Evolutionary conservation across 106 monocot genomes (phyloP).

Genomic region (Dendrobium chrysotoxum): DNA sequence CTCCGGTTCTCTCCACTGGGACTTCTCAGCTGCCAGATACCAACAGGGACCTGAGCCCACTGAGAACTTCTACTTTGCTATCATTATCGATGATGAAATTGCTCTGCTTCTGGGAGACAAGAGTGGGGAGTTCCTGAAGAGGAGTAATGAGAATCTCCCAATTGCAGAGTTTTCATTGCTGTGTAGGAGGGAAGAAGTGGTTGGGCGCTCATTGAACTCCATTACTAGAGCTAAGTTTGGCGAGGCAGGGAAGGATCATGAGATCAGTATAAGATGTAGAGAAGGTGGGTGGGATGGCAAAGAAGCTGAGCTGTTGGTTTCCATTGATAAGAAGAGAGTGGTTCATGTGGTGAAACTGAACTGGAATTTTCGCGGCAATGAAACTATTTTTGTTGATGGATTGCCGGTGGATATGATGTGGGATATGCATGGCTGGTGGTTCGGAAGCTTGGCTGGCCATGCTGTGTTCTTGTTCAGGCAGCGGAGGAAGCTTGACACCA

Average conservation of each 20-base stretch:
- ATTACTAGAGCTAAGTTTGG: conserved; percentile 35
- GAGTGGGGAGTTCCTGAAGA: conserved; percentile 8
- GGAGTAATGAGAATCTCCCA: not conserved
- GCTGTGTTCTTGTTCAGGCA: conserved; percentile 58
- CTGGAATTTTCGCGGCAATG: conserved; percentile 80
- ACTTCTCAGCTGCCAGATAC: conserved; percentile 32
- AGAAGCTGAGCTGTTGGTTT: conserved; percentile 51
- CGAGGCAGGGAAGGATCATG: conserved; percentile 29
- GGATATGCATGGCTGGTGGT: conserved; percentile 66
- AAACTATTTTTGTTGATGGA: conserved; percentile 64
- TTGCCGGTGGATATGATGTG: conserved; percentile 78
- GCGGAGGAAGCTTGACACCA: conserved; percentile 44
- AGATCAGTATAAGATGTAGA: conserved; percentile 35
- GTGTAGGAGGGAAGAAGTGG: conserved; percentile 30
- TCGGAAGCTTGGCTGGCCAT: conserved; percentile 17
- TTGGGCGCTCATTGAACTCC: conserved; percentile 8
- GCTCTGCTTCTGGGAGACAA: conserved; percentile 38
- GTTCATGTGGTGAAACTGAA: conserved; percentile 43
- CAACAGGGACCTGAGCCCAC: conserved; percentile 28
- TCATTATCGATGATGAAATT: conserved; percentile 26
- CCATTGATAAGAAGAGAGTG: conserved; percentile 66
- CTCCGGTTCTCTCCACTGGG: conserved; percentile 28
- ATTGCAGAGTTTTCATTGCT: conserved; percentile 20
- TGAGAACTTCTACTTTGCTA: conserved; percentile 37
- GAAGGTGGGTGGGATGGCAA: too few species aligned